A percentile compares a stretch with the other conserved stretches of the same genome.
Conservation (phyloP, 148 eudicot species). For the Chenopodium formosanum region DNA sequence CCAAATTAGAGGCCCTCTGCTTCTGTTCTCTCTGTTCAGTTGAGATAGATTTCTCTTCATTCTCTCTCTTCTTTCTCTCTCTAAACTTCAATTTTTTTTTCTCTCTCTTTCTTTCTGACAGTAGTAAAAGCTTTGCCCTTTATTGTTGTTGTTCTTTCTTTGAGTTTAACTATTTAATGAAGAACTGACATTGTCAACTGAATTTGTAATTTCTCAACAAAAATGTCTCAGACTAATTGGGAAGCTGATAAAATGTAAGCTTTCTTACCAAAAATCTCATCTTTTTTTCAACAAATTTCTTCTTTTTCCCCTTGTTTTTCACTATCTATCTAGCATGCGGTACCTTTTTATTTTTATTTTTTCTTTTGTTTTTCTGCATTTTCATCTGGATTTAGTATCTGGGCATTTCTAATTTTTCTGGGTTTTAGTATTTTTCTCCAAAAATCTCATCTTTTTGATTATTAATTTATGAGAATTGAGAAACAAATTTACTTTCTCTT, state of each 20-base stretch:
- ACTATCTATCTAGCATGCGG: neutral
- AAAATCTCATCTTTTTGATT: neutral
- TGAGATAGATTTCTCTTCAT: conserved; percentile 27
- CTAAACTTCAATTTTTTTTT: neutral
- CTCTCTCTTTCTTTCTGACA: neutral
- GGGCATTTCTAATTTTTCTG: conserved; percentile 1
- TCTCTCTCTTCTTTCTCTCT: neutral
- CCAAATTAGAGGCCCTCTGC: conserved; percentile 33
- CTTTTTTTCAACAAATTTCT: neutral
- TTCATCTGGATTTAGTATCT: neutral
- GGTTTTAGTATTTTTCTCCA: neutral
- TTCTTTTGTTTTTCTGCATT: neutral
- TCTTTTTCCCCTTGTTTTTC: neutral
- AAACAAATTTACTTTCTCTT: neutral
- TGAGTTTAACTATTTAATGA: conserved; percentile 18
- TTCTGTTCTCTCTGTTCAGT: conserved; percentile 10
- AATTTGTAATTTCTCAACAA: neutral
- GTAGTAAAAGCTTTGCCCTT: conserved; percentile 7
- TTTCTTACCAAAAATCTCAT: conserved; percentile 12
- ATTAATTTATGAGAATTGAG: neutral
- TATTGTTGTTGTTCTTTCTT: neutral
- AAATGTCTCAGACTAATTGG: conserved; percentile 89
- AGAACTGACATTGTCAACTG: conserved; percentile 21
- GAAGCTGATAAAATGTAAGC: conserved; percentile 93
- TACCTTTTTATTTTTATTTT: neutral